Evolutionary conservation across 441 rosid genomes (phyloP).

Genomic region (Eutrema salsugineum): DNA sequence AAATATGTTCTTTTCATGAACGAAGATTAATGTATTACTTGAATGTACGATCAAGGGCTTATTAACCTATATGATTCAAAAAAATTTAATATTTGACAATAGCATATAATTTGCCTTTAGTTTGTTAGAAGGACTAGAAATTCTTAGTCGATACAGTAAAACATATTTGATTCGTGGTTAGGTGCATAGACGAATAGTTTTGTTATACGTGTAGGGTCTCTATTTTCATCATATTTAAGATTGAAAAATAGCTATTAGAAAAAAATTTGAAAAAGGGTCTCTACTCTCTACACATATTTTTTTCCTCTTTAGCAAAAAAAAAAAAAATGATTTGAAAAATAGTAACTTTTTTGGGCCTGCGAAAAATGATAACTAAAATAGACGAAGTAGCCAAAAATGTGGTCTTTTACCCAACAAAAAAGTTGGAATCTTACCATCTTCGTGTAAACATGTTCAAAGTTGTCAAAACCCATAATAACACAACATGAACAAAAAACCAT

Average conservation of each 20-base stretch:
- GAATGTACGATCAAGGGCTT: background rate
- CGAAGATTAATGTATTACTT: background rate
- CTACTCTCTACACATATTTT: too few relatives aligned
- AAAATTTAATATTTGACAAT: background rate
- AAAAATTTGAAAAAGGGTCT: too few relatives aligned
- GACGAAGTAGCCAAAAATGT: background rate
- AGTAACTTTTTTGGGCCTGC: background rate
- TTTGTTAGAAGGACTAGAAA: too few relatives aligned
- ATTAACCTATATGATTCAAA: background rate
- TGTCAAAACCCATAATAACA: background rate
- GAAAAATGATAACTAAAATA: background rate
- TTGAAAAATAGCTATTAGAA: background rate
- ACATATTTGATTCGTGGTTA: too few relatives aligned
- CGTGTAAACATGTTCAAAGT: conserved; percentile 16
- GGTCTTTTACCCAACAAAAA: background rate
- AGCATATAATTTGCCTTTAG: too few relatives aligned
- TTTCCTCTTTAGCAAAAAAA: too few relatives aligned
- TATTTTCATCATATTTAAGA: background rate
- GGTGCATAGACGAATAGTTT: background rate
- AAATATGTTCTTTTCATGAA: background rate
- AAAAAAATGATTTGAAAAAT: background rate
- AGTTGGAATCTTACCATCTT: conserved; percentile 8
- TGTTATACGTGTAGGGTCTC: background rate
- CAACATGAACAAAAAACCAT: background rate
- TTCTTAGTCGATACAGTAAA: too few relatives aligned